Percentiles rank a stretch among this genome's conserved stretches.
Conservation (phyloP, 257 asterid genomes). For the Forsythia viridissima region DNA sequence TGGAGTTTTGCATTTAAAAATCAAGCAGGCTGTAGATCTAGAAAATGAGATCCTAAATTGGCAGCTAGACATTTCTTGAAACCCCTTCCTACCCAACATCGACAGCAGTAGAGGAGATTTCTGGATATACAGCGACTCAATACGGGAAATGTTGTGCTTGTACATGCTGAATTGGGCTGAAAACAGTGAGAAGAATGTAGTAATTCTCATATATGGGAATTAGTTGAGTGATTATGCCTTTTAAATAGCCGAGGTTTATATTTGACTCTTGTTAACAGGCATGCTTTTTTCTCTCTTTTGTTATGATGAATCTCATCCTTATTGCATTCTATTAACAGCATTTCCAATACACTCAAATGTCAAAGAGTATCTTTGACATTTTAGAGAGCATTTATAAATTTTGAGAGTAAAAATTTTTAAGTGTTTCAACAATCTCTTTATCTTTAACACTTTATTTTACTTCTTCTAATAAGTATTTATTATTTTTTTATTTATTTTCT, state of each 20-base stretch:
- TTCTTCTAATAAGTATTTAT: no score
- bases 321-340: background rate
- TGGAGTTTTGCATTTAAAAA: slow-evolving; percentile 20
- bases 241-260: background rate
- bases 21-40: slow-evolving; percentile 1
- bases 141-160: background rate
- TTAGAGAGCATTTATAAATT: no score
- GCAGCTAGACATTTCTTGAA: background rate
- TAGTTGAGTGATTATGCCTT: background rate
- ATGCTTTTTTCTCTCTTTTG: background rate
- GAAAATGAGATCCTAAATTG: slow-evolving; percentile 16
- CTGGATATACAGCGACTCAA: background rate
- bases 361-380: no score
- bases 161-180: background rate
- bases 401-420: no score
- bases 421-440: no score
- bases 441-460: no score
- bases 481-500: no score
- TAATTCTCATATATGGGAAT: background rate
- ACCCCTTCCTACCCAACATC: background rate
- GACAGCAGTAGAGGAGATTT: background rate
- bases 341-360: no score
- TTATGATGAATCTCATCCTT: background rate
- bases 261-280: background rate
- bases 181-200: background rate